Conservation (phyloP, 2,329 filamentous ascomycete genomes). For the Phoma sp. region DNA sequence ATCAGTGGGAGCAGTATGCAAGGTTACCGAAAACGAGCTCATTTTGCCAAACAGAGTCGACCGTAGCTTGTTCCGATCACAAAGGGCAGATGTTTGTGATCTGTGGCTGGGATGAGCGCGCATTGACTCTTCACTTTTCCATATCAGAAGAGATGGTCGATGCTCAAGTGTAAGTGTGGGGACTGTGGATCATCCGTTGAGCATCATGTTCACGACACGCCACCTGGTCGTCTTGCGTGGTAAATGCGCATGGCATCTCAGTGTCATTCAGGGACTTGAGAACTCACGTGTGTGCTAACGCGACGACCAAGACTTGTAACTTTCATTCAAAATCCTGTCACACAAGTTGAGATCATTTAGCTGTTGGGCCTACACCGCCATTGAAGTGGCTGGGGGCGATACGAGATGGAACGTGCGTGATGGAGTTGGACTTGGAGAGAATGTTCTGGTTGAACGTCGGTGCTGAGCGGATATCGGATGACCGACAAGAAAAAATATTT, state of each 20-base stretch:
- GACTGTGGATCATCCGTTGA: not conserved
- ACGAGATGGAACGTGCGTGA: slow-evolving; percentile 7
- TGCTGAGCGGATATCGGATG: not conserved
- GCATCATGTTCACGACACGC: not conserved
- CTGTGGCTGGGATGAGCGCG: not conserved
- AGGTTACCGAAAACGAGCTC: not conserved
- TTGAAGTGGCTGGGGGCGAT: slow-evolving; percentile 1
- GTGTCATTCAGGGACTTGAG: not conserved
- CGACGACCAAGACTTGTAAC: not conserved
- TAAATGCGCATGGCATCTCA: not conserved
- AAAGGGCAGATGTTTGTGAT: not conserved
- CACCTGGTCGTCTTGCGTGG: not conserved
- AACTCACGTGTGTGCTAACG: no score
- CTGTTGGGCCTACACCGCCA: not conserved
- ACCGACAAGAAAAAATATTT: not conserved
- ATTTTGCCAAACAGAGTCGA: not conserved
- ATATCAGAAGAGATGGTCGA: not conserved
- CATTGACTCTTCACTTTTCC: not conserved
- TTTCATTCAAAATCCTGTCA: not conserved
- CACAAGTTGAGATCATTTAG: not conserved
- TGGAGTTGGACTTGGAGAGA: not conserved
- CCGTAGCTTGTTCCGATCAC: not conserved
- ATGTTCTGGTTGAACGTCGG: not conserved
- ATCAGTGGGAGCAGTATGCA: not conserved
- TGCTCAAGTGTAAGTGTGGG: not conserved